phyloP scores from a whole-genome alignment of 163 green algal genomes.

The Scenedesmus sp. region DNA sequence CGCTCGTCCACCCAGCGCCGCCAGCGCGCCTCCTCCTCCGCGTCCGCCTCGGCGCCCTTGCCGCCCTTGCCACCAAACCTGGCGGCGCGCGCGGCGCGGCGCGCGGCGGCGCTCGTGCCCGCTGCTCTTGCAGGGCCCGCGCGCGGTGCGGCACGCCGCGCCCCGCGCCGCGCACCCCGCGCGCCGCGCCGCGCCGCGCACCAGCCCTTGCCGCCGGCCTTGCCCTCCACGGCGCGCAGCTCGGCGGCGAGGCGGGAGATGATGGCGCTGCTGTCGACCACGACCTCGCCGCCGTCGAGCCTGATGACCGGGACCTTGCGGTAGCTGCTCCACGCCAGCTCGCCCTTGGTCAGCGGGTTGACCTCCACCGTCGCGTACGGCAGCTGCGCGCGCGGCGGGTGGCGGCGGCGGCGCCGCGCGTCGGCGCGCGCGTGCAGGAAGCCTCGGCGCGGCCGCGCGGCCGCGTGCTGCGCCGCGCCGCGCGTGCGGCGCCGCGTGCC shows the following conservation, averaged over 20 bases:
- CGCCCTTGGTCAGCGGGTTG: conserved; percentile 93
- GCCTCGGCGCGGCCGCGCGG: no score
- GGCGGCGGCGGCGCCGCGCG: no score
- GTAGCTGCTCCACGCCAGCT: conserved; percentile 94
- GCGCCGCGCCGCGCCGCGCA: not conserved
- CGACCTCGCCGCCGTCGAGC: conserved; percentile 80
- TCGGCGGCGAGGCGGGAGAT: conserved; percentile 78
- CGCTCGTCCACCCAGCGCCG: conserved; percentile 94
- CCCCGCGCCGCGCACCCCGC: no score
- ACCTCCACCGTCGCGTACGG: conserved; percentile 96
- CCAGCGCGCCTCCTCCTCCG: conserved; percentile 79
- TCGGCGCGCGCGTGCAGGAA: no score
- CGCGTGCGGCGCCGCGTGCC: conserved; percentile 61
- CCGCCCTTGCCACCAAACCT: conserved; percentile 19
- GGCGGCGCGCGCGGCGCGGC: no score
- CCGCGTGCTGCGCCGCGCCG: no score
- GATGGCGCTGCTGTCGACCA: conserved; percentile 81
- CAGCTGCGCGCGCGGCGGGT: conserved; percentile 66
- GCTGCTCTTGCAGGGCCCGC: no score
- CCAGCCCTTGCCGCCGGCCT: conserved; percentile 18
- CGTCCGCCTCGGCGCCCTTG: no score
- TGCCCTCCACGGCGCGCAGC: conserved; percentile 24
- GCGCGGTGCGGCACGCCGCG: no score
- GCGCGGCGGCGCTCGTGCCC: no score
- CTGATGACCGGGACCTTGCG: conserved; percentile 92